Base-by-base conservation (phyloP, 805 yeast species). In the Lipomyces orientalis region DNA sequence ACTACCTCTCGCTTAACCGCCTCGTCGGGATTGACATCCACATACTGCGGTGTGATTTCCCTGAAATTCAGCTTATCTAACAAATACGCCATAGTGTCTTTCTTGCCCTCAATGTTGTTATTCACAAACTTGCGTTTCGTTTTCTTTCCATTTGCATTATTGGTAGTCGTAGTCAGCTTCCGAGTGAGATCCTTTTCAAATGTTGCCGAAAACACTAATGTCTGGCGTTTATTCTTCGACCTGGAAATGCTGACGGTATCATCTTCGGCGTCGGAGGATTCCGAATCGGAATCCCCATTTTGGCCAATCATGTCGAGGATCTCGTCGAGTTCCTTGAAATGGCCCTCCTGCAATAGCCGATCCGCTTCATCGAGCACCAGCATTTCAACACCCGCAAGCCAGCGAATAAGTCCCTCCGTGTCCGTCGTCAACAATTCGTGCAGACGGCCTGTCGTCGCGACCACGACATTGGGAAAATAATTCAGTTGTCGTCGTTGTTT, bases 381-480 rank as follows among this genome's bases (percentile, higher is more conserved):
- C 1, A 83, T 78, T 37, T 86, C 84, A 25, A 85, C 76, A 33
- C 79, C 75, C 22, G 82, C 76, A 68, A 87, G 78, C 74, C 82
- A 76, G 35, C 78, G 74, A 14, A 84, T 76, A 60, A 83, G 61
- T 51, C 81, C 76, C 4, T 73, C 75, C 7, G 73, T 84, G 66
- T 86, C 82, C 70, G 87, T 88, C 77, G 91, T 91, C 52, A 81
- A 62, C 25, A 81, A 77, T 76, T 95, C 98, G 61, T 92, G 82
- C 76, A 91, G 87, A 71, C 99, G 86, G 49, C 99, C 99, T 0
- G 99, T 98, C 0, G 99, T 95, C 1, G 97, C 97, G 51, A 95
- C 94, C 14, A 95, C 80, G 22, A 95, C 85, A 57, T 82, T 91
- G 1, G 97, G 95, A 6, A 89, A 87, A 52, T 81, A 77, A 69